phyloP scores from a whole-genome alignment of 2,329 filamentous ascomycete genomes.

The Aspergillaceae sp. region DNA sequence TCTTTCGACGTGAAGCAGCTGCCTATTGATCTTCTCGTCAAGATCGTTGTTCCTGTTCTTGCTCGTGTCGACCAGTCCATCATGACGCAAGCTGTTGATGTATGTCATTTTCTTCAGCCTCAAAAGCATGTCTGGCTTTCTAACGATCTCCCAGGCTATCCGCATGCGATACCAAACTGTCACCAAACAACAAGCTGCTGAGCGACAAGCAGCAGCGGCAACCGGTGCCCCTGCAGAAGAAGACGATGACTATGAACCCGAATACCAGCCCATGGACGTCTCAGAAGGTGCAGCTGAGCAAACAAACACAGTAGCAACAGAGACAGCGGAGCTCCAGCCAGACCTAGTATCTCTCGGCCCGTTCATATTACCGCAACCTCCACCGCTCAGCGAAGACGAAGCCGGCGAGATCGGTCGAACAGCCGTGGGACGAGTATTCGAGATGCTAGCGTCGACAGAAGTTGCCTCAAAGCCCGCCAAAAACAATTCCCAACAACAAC shows the following conservation, averaged over 20 bases:
- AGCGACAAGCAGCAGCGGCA: slow-evolving; percentile 17
- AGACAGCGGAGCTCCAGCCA: slow-evolving; percentile 59
- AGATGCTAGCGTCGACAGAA: slow-evolving; percentile 65
- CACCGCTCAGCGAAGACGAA: slow-evolving; percentile 61
- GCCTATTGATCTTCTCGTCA: slow-evolving; percentile 64
- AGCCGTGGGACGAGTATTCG: slow-evolving; percentile 68
- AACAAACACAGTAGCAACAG: slow-evolving; percentile 68
- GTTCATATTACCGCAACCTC: slow-evolving; percentile 72
- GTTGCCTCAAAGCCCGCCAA: slow-evolving; percentile 52
- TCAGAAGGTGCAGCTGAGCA: slow-evolving; percentile 16
- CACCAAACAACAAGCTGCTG: slow-evolving; percentile 28
- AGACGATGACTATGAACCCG: slow-evolving; percentile 88
- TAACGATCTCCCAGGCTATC: slow-evolving; percentile 25
- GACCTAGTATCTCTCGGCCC: slow-evolving; percentile 56
- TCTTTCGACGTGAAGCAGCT: slow-evolving; percentile 77
- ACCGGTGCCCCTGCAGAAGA: slow-evolving; percentile 40
- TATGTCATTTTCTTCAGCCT: slow-evolving; percentile 26
- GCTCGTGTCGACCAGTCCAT: slow-evolving; percentile 60
- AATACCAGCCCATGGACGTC: slow-evolving; percentile 64
- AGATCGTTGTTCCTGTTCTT: slow-evolving; percentile 73
- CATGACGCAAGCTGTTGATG: slow-evolving; percentile 65
- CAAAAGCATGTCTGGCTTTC: neutral
- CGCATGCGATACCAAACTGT: slow-evolving; percentile 31
- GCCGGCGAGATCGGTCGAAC: slow-evolving; percentile 65
- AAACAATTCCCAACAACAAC: slow-evolving; percentile 44